Percentiles rank a stretch among this genome's conserved stretches.
Evolutionary conservation across 352 stramenopile species (phyloP).

Genomic region (Thalassiosira hispida): DNA sequence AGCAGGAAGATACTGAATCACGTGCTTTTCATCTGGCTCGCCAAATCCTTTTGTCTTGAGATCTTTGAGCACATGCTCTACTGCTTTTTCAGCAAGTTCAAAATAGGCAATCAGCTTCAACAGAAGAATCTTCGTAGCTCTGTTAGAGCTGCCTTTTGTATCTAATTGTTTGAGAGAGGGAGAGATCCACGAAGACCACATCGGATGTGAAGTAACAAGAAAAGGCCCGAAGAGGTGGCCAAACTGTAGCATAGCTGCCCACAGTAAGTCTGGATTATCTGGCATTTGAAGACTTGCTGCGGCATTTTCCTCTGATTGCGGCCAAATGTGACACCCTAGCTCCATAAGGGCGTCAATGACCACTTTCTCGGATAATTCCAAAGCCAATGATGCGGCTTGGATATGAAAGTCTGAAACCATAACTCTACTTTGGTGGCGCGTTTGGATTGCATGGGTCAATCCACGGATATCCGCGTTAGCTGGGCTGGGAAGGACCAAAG

Average conservation of each 20-base stretch:
- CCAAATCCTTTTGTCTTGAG: slow-evolving; percentile 68
- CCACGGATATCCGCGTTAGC: slow-evolving; percentile 26
- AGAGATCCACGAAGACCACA: slow-evolving; percentile 70
- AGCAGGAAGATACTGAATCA: slow-evolving; percentile 64
- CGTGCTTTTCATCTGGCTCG: slow-evolving; percentile 56
- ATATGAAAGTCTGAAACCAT: slow-evolving; percentile 78
- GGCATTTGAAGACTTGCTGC: not conserved
- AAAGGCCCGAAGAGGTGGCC: slow-evolving; percentile 68
- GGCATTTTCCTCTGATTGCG: slow-evolving; percentile 6
- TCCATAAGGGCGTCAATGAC: slow-evolving; percentile 54
- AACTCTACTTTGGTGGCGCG: slow-evolving; percentile 63
- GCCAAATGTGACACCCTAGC: slow-evolving; percentile 66
- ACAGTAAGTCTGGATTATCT: slow-evolving; percentile 35
- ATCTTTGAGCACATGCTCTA: slow-evolving; percentile 45
- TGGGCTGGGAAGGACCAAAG: slow-evolving; percentile 48
- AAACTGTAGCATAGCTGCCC: slow-evolving; percentile 72
- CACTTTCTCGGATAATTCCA: slow-evolving; percentile 50
- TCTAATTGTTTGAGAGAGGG: slow-evolving; percentile 12
- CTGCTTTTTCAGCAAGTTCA: slow-evolving; percentile 57
- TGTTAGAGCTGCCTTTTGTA: slow-evolving; percentile 12
- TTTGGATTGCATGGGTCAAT: slow-evolving; percentile 64
- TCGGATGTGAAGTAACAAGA: slow-evolving; percentile 50
- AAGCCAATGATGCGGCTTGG: slow-evolving; percentile 50
- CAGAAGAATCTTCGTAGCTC: slow-evolving; percentile 31
- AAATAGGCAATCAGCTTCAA: slow-evolving; percentile 52